Conservation (phyloP, 768 basidiomycete genomes). For the Psilocybe sp. region DNA sequence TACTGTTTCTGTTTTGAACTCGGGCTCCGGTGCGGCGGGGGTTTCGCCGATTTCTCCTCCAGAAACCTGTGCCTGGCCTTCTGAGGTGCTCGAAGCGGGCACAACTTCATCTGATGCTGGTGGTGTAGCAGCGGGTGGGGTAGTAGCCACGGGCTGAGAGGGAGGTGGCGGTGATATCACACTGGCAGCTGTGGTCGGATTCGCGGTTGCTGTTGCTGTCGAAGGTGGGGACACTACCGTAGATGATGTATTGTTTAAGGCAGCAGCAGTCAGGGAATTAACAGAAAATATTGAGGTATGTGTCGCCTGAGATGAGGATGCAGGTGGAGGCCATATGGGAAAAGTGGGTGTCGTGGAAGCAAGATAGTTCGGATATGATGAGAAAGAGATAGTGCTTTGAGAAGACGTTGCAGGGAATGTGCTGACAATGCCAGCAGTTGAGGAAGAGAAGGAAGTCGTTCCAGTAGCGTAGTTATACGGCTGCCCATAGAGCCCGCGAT, state of each 20-base stretch:
- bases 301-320: slow-evolving; percentile 4
- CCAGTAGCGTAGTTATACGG: slow-evolving; percentile 20
- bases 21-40: slow-evolving; percentile 15
- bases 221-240: not conserved
- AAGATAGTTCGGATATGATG: slow-evolving; percentile 14
- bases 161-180: slow-evolving; percentile 12
- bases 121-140: too few species aligned
- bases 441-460: slow-evolving; percentile 12
- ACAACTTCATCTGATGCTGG: too few species aligned
- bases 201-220: slow-evolving; percentile 1
- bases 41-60: too few species aligned
- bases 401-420: slow-evolving; percentile 6
- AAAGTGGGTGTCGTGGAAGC: slow-evolving; percentile 13
- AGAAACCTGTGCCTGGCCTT: too few species aligned
- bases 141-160: too few species aligned
- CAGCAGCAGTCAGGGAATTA: slow-evolving; percentile 3
- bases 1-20: slow-evolving; percentile 44
- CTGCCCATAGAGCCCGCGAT: slow-evolving; percentile 5
- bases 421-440: slow-evolving; percentile 2
- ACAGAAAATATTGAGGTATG: not conserved
- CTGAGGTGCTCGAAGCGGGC: too few species aligned
- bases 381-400: slow-evolving; percentile 13
- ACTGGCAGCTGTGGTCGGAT: not conserved
- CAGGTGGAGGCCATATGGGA: slow-evolving; percentile 20
- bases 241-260: slow-evolving; percentile 2